Evolutionary conservation across 345 rosid genomes (phyloP), one percentile per base, ranked within the genome.

Genomic region (Sisymbrium altissimum): DNA sequence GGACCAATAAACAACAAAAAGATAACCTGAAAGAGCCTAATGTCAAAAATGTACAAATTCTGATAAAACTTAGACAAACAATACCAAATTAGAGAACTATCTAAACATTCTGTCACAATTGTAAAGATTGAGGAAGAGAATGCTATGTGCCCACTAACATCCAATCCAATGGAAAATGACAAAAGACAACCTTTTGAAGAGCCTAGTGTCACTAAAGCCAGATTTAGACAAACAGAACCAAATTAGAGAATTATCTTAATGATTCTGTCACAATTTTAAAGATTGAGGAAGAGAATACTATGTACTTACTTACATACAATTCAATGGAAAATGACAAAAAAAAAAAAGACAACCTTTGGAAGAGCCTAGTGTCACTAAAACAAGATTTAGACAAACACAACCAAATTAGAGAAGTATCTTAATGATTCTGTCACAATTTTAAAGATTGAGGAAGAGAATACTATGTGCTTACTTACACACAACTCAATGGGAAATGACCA

Each of bases 391-490:
- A 30, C 3, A 41, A 15, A 56, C 35, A 69, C 55, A 69, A 19
- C 15, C 64, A 10, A 69, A 56, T 4, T 10, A 56, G 25, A 32
- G 60, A 29, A 30, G 12, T 30, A 29, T 40, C 3, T 43, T 19
- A 53, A 53, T 27, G 63, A 10, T 67, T 25, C 10, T 53, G 21
- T n/a, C 14, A 18, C 12, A 53, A n/a, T n/a, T n/a, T n/a, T n/a
- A n/a, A n/a, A n/a, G 1, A 23, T 23, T 23, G 25, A 23, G 2
- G 30, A 29, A 29, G 30, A 29, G 0, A 29, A 29, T 29, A 29
- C 30, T 29, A 29, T 29, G 38, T 30, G 33, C 83, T 85, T 85
- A 41, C 83, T 85, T 85, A 41, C 13, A 62, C 7, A 35, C 58
- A 19, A 2, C 48, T 48, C 2, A 25, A 38, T 25, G 57, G 11